phyloP scores from a whole-genome alignment of 192 early-diverging fungal genomes.

The Backusella morwellensis region DNA sequence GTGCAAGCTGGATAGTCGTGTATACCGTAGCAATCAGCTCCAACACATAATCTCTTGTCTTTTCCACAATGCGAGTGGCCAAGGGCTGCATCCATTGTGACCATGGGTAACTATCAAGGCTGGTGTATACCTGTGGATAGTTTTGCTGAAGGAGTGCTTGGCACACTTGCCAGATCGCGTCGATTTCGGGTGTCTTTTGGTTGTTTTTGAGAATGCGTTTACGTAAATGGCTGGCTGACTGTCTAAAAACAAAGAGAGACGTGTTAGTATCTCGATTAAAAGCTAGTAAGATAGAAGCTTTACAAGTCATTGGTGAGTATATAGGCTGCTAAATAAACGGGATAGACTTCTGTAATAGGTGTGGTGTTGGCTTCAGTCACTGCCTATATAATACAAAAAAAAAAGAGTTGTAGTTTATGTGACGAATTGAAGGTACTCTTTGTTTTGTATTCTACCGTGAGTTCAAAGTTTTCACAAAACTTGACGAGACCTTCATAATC shows the following conservation, averaged over 20 bases:
- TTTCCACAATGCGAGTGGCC: background rate
- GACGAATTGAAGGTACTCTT: background rate
- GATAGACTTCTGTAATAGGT: background rate
- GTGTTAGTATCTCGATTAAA: background rate
- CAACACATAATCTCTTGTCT: background rate
- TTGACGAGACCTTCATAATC: slow-evolving; percentile 8
- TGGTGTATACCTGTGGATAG: background rate
- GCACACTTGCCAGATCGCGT: background rate
- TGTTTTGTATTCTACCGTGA: background rate
- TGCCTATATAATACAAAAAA: background rate
- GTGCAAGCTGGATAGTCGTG: background rate
- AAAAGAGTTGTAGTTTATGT: background rate
- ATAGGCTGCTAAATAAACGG: background rate
- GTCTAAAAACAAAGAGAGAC: background rate
- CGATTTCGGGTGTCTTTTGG: background rate
- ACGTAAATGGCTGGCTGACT: slow-evolving; percentile 12
- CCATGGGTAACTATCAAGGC: background rate
- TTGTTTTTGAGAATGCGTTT: background rate
- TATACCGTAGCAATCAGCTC: background rate
- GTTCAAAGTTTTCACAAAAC: slow-evolving; percentile 3
- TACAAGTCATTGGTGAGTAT: slow-evolving; percentile 8
- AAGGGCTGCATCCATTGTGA: background rate
- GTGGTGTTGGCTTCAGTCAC: background rate
- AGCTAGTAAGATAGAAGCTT: background rate
- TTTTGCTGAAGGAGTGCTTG: background rate